Evolutionary conservation across 495 filamentous ascomycete genomes (phyloP).

Genomic region (Talaromyces adpressus): DNA sequence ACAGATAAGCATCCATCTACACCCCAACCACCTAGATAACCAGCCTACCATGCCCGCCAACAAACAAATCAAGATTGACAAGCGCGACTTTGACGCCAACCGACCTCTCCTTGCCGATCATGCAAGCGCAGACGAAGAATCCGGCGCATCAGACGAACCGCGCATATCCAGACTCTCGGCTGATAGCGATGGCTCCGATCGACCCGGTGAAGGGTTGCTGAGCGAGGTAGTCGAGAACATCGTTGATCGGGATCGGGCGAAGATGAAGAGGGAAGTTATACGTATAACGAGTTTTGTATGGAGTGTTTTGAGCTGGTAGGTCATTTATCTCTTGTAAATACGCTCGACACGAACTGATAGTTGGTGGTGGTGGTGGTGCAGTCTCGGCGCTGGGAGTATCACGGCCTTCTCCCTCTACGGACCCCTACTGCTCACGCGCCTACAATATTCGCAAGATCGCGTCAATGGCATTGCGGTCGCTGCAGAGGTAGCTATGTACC

Average conservation of each 20-base stretch:
- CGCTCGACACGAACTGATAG: background rate
- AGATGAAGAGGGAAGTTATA: conserved; percentile 42
- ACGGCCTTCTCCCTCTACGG: conserved; percentile 89
- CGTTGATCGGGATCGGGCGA: conserved; percentile 47
- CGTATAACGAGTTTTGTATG: conserved; percentile 52
- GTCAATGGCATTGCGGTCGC: conserved; percentile 84
- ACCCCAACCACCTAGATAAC: background rate
- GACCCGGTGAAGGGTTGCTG: conserved; percentile 31
- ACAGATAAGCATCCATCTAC: background rate
- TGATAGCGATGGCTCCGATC: conserved; percentile 5
- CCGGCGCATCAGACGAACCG: conserved; percentile 3
- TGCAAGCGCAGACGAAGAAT: conserved; percentile 15
- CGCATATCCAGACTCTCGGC: conserved; percentile 7
- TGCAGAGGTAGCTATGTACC: conserved; percentile 79
- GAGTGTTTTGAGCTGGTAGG: conserved; percentile 53
- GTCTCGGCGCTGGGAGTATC: conserved; percentile 76
- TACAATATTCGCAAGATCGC: conserved; percentile 82
- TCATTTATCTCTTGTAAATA: background rate
- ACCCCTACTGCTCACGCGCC: conserved; percentile 71
- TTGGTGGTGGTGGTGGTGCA: conserved; percentile 19
- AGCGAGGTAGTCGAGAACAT: conserved; percentile 55
- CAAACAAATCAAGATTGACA: conserved; percentile 33
- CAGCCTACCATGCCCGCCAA: background rate
- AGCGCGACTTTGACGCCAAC: conserved; percentile 54
- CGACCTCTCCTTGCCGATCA: conserved; percentile 35